Conservation (phyloP, 1,139 yeast genomes). For the Debaryomyces sp. region DNA sequence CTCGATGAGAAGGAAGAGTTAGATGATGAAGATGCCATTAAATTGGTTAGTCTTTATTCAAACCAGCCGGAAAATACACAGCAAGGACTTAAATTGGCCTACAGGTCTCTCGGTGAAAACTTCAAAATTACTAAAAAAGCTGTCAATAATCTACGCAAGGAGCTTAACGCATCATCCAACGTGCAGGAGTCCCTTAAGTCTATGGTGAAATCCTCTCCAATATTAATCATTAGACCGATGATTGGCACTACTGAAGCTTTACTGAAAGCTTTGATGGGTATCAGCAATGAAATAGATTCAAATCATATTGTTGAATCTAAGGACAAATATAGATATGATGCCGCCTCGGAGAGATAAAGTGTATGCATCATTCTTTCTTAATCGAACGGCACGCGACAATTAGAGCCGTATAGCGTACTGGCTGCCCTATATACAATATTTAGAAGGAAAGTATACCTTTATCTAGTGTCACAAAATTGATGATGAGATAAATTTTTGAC, state of each 20-base stretch:
- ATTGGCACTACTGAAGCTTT: slow-evolving; percentile 94
- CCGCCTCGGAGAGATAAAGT: neutral
- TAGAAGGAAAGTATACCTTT: slow-evolving; percentile 3
- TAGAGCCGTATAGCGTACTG: neutral
- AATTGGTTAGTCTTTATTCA: slow-evolving; percentile 74
- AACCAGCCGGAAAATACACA: slow-evolving; percentile 75
- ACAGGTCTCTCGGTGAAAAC: slow-evolving; percentile 70
- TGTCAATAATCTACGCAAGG: slow-evolving; percentile 58
- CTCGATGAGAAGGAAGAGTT: slow-evolving; percentile 17
- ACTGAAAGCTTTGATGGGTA: slow-evolving; percentile 79
- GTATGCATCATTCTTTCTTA: neutral
- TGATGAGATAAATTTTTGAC: slow-evolving; percentile 1
- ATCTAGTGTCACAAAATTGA: slow-evolving; percentile 2
- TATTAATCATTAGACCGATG: slow-evolving; percentile 78
- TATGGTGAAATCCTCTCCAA: slow-evolving; percentile 78
- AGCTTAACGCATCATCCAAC: slow-evolving; percentile 61
- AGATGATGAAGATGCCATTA: slow-evolving; percentile 44
- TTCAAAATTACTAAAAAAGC: slow-evolving; percentile 68
- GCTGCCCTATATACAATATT: slow-evolving; percentile 1
- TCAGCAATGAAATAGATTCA: slow-evolving; percentile 80
- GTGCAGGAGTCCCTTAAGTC: slow-evolving; percentile 69
- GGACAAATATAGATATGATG: slow-evolving; percentile 31
- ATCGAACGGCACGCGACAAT: neutral
- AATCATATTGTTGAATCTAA: slow-evolving; percentile 41
- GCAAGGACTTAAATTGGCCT: slow-evolving; percentile 76